These are phyloP conservation scores for Alternaria brassicae DNA, from an alignment of 2,329 filamentous ascomycete genomes.

Conservation along the genomic window DNA sequence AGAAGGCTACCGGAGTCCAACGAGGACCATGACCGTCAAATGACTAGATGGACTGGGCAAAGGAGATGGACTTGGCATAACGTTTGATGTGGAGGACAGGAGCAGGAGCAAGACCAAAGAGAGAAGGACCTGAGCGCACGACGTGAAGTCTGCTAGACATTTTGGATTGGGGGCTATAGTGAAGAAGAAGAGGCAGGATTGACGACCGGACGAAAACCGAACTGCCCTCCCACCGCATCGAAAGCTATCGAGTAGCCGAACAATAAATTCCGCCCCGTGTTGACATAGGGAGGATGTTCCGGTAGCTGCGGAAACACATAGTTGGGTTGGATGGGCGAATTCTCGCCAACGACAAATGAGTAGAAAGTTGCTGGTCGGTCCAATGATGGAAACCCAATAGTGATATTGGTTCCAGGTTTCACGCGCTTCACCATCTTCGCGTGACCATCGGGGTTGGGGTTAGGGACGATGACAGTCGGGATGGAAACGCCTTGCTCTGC, in stretches of 20 bases:
- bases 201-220: slow-evolving; percentile 39
- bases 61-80: slow-evolving; percentile 21
- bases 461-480: slow-evolving; percentile 39
- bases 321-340: slow-evolving; percentile 33
- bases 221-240: slow-evolving; percentile 42
- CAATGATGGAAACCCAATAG: slow-evolving; percentile 34
- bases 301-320: slow-evolving; percentile 38
- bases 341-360: slow-evolving; percentile 37
- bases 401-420: slow-evolving; percentile 38
- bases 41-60: slow-evolving; percentile 34
- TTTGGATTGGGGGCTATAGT: slow-evolving; percentile 19
- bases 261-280: slow-evolving; percentile 46
- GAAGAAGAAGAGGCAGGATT: slow-evolving; percentile 22
- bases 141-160: not conserved
- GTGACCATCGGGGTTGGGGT: slow-evolving; percentile 39
- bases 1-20: slow-evolving; percentile 45
- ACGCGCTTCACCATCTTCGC: slow-evolving; percentile 40
- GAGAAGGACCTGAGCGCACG: not conserved
- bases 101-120: not conserved
- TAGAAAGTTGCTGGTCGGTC: slow-evolving; percentile 29
- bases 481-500: slow-evolving; percentile 35
- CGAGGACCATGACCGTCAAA: slow-evolving; percentile 44
- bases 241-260: slow-evolving; percentile 45
- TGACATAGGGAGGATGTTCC: slow-evolving; percentile 37
- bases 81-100: not conserved